Conservation (phyloP, 148 eudicot genomes). For the Talinum fruticosum region DNA sequence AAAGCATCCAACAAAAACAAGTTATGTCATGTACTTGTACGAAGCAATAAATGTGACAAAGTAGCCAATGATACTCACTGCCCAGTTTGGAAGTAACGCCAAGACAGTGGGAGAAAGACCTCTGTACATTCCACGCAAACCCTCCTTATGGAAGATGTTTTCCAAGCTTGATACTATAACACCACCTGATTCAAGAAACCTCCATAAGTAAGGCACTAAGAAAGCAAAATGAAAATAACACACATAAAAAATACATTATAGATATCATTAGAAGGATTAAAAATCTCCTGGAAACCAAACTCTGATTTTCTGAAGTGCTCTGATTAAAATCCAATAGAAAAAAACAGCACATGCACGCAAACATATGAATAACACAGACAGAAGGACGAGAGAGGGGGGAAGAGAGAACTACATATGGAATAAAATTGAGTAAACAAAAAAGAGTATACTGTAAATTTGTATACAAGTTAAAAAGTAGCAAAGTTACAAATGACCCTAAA, state of each 20-base stretch:
- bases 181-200: constrained; percentile 49
- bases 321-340: neutral
- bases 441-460: too few species aligned
- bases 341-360: too few species aligned
- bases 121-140: constrained; percentile 95
- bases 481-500: neutral
- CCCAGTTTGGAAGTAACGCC: constrained; percentile 98
- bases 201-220: constrained; percentile 3
- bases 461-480: too few species aligned
- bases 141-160: constrained; percentile 79
- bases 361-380: neutral
- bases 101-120: constrained; percentile 93
- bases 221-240: neutral
- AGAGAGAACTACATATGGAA: neutral
- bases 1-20: neutral
- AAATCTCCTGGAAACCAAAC: neutral
- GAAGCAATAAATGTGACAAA: neutral
- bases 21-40: neutral
- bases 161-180: constrained; percentile 76
- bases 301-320: neutral
- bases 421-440: neutral
- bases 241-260: neutral
- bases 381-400: neutral
- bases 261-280: neutral
- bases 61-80: constrained; percentile 49